Conservation (phyloP, 2,329 filamentous ascomycete species). For the Alternaria brassicicola region DNA sequence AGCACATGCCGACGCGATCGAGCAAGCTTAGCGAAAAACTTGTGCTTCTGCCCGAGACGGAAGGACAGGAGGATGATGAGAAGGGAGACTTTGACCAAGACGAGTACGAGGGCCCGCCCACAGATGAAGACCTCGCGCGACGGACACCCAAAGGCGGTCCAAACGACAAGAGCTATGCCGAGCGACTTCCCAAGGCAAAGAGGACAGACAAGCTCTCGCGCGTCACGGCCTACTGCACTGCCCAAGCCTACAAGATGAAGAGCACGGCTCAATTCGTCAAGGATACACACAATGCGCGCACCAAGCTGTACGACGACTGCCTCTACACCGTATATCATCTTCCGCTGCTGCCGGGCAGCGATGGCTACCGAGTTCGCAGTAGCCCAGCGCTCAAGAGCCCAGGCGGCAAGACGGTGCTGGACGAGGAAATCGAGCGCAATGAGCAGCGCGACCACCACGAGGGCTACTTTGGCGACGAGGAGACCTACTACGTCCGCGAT, state of each 20-base stretch:
- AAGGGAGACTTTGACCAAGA: slow-evolving; percentile 62
- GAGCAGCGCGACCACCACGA: slow-evolving; percentile 89
- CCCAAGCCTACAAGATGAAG: slow-evolving; percentile 89
- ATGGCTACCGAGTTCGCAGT: slow-evolving; percentile 87
- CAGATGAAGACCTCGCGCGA: slow-evolving; percentile 68
- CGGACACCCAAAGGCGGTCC: slow-evolving; percentile 69
- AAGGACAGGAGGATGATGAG: slow-evolving; percentile 60
- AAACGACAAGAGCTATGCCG: slow-evolving; percentile 86
- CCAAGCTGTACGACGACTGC: slow-evolving; percentile 97
- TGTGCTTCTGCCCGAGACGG: slow-evolving; percentile 87
- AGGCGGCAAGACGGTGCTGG: slow-evolving; percentile 88
- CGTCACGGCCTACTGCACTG: slow-evolving; percentile 94
- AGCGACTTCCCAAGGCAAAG: slow-evolving; percentile 86
- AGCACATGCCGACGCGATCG: slow-evolving; percentile 78
- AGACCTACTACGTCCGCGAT: slow-evolving; percentile 56
- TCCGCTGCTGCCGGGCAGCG: slow-evolving; percentile 81
- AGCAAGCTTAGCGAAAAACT: slow-evolving; percentile 96
- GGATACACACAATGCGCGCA: slow-evolving; percentile 85
- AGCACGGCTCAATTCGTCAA: slow-evolving; percentile 87
- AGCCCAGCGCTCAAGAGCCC: slow-evolving; percentile 91
- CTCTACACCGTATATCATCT: slow-evolving; percentile 95
- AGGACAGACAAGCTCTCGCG: slow-evolving; percentile 85
- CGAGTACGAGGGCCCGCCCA: slow-evolving; percentile 64
- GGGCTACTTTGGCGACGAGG: slow-evolving; percentile 83
- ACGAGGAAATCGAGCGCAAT: slow-evolving; percentile 94